phyloP scores from a whole-genome alignment of 768 basidiomycete species.

The Aureoboletus auriporus region DNA sequence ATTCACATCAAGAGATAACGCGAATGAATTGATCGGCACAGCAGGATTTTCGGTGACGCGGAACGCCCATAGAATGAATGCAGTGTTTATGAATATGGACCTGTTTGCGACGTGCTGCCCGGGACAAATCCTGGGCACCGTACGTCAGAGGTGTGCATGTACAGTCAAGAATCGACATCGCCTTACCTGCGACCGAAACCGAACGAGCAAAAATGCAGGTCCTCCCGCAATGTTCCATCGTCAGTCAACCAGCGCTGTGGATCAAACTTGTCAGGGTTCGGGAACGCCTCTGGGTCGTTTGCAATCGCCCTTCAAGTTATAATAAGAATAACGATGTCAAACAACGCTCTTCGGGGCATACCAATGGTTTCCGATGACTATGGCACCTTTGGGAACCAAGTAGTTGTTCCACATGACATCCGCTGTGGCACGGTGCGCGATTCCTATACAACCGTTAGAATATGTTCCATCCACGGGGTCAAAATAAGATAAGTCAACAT shows the following conservation, averaged over 20 bases:
- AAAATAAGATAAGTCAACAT: not conserved
- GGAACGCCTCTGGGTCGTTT: conserved; percentile 49
- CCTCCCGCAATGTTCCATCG: conserved; percentile 22
- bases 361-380: conserved; percentile 37
- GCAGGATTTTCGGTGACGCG: conserved; percentile 42
- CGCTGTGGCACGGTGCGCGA: conserved; percentile 57
- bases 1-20: conserved; percentile 40
- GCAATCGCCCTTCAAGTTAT: conserved; percentile 39
- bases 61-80: conserved; percentile 62
- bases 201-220: conserved; percentile 29
- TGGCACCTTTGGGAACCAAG: conserved; percentile 38
- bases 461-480: not conserved
- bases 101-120: conserved; percentile 36
- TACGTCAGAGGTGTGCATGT: not conserved
- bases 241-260: conserved; percentile 48
- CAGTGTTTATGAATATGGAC: conserved; percentile 61
- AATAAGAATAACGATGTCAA: not conserved
- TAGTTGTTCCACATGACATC: conserved; percentile 43
- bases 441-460: conserved; percentile 34
- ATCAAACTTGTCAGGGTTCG: conserved; percentile 51
- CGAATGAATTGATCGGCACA: conserved; percentile 54
- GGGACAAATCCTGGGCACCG: conserved; percentile 10
- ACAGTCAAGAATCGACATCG: not conserved
- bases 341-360: not conserved
- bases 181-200: conserved; percentile 32